phyloP scores from a whole-genome alignment of 768 basidiomycete species.

The Artomyces pyxidatus region DNA sequence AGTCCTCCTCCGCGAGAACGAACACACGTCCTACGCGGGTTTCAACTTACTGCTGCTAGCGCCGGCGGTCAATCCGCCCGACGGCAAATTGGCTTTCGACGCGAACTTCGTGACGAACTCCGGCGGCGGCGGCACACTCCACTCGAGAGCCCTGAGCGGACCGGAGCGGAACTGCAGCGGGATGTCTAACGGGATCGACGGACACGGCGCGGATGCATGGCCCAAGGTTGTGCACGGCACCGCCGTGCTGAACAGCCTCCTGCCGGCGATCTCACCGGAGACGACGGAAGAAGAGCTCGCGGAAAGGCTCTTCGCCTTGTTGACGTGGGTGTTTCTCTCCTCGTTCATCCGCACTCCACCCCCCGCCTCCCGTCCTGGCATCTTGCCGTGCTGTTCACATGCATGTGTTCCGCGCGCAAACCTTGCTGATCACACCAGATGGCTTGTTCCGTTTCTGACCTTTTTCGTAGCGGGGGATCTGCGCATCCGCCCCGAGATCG shows the following conservation, averaged over 20 bases:
- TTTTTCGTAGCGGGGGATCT: not conserved
- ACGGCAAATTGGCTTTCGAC: slow-evolving; percentile 35
- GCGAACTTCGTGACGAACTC: slow-evolving; percentile 57
- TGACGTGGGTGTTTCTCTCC: slow-evolving; percentile 47
- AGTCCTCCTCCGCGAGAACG: slow-evolving; percentile 33
- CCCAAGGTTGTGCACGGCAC: slow-evolving; percentile 64
- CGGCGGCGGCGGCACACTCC: slow-evolving; percentile 57
- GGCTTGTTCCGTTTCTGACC: not conserved
- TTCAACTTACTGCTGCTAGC: slow-evolving; percentile 73
- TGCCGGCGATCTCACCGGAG: slow-evolving; percentile 29
- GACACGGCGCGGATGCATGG: slow-evolving; percentile 54
- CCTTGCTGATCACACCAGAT: not conserved
- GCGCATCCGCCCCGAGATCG: slow-evolving; percentile 34
- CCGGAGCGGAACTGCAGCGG: slow-evolving; percentile 46
- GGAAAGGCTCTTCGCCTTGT: slow-evolving; percentile 52
- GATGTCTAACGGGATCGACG: slow-evolving; percentile 72
- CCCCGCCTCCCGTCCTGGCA: not conserved
- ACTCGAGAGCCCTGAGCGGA: slow-evolving; percentile 41
- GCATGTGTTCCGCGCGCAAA: not conserved
- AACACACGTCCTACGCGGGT: slow-evolving; percentile 53
- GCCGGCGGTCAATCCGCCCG: slow-evolving; percentile 21
- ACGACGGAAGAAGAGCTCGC: slow-evolving; percentile 42
- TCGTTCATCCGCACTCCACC: not conserved
- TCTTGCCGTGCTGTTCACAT: too few species aligned
- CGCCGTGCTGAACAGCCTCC: slow-evolving; percentile 34